phyloP scores from a whole-genome alignment of 2,329 filamentous ascomycete species.

The Calonectria crousiana region DNA sequence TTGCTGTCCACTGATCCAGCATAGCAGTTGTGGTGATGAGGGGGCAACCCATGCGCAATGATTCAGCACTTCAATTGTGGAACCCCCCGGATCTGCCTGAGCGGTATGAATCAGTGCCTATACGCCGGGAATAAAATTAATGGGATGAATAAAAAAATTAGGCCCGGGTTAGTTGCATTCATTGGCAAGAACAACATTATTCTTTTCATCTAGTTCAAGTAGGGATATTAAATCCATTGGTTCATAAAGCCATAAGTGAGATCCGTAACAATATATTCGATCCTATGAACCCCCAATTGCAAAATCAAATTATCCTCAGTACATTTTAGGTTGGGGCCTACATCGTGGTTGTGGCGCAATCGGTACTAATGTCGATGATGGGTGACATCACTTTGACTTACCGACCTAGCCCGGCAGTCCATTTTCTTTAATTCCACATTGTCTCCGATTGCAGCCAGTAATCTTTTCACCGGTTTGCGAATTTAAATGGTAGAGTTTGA shows the following conservation, averaged over 20 bases:
- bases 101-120: neutral
- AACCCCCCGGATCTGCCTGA: neutral
- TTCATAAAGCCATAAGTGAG: neutral
- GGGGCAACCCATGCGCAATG: neutral
- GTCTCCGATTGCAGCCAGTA: no score
- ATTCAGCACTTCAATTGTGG: neutral
- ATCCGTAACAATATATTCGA: neutral
- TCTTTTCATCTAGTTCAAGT: no score
- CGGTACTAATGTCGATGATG: neutral
- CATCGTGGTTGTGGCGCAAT: neutral
- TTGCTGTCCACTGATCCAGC: neutral
- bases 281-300: neutral
- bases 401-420: neutral
- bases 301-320: neutral
- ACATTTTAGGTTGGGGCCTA: no score
- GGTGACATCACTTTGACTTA: neutral
- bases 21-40: neutral
- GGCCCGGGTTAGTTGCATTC: neutral
- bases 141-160: neutral
- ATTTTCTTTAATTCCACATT: neutral
- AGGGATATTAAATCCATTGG: neutral
- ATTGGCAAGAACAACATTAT: neutral
- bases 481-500: neutral
- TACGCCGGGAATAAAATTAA: neutral
- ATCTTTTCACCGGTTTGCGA: neutral